Conservation (phyloP, 306 rosid genomes). For the Calophaca sinica region DNA sequence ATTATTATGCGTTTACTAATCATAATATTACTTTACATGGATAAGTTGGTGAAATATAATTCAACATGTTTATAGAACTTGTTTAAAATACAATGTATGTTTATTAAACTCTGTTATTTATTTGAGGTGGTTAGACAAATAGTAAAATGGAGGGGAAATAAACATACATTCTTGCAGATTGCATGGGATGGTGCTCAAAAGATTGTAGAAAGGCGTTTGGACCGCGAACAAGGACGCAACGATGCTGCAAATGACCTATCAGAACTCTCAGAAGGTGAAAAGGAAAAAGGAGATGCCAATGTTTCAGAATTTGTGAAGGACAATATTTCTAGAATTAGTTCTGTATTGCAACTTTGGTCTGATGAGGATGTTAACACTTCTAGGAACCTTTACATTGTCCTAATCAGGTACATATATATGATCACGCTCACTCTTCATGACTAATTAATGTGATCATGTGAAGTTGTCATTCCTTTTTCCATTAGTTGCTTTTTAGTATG, state of each 20-base stretch:
- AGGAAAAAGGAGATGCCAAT: constrained; percentile 62
- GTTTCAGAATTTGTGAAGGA: constrained; percentile 50
- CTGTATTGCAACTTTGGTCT: constrained; percentile 63
- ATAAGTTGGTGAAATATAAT: too few relatives aligned
- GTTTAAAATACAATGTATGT: too few relatives aligned
- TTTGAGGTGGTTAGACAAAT: too few relatives aligned
- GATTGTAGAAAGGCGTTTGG: constrained; percentile 58
- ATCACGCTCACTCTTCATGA: too few relatives aligned
- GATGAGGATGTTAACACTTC: constrained; percentile 51
- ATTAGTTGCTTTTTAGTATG: too few relatives aligned
- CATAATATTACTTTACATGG: too few relatives aligned
- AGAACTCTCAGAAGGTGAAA: constrained; percentile 81
- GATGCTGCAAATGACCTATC: constrained; percentile 81
- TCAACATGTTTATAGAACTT: too few relatives aligned
- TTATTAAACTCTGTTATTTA: too few relatives aligned
- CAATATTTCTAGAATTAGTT: constrained; percentile 55
- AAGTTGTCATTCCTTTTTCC: too few relatives aligned
- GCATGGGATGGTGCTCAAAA: constrained; percentile 72
- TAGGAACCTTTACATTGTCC: constrained; percentile 70
- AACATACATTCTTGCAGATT: constrained; percentile 49
- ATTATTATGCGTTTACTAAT: too few relatives aligned
- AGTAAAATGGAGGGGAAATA: too few relatives aligned
- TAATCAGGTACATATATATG: constrained; percentile 59
- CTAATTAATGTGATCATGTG: too few relatives aligned
- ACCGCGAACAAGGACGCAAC: constrained; percentile 70